Base-by-base conservation (phyloP, 1,284 basidiomycete genomes). In the Ganoderma boninense region DNA sequence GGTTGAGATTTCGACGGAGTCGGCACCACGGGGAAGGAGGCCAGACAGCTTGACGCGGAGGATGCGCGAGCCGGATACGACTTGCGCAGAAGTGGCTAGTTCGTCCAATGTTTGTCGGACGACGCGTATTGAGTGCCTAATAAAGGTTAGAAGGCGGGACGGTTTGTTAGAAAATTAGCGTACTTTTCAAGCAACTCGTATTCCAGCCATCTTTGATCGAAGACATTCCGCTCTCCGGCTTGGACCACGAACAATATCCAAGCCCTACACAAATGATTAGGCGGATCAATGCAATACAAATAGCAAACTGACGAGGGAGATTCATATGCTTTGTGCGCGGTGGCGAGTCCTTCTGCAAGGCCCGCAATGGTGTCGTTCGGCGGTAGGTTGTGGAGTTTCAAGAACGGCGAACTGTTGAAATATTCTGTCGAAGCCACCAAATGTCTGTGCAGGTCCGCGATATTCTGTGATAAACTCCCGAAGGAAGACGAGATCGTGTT, bases 401-500 rank as follows among this genome's bases (percentile, higher is more conserved):
- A 80, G 61, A 86, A 73, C 0, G 92, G 84, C 0, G 90, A 91
- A 6, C 83, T 76, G 23, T 85, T 82, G 73, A 87, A 95, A 80
- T 95, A 96, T 2, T 84, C 82, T 2, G 93, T 95, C 20, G 89
- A 82, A 26, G 84, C 80, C 42, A 85, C 78, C 1, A 97, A 86
- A 79, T 95, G 92, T 75, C 94, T 96, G 63, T 99, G 97, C 78
- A 99, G 81, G 32, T 89, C 88, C 20, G 92, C 88, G 8, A 90
- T 87, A 56, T 87, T 88, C 70, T 96, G 88, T 3, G 94, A 95
- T 18, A 99, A 84, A 0, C 91, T 81, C 0, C 97, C 97, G 79
- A 99, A 98, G 1, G 95, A 96, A 0, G 93, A 90, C 0, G 97
- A 96, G 74, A 99, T 97, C 6, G 97, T 99, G 80, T 99, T 99